Evolutionary conservation across 2,329 filamentous ascomycete genomes (phyloP).

Genomic region (Cladorrhinum sp.): DNA sequence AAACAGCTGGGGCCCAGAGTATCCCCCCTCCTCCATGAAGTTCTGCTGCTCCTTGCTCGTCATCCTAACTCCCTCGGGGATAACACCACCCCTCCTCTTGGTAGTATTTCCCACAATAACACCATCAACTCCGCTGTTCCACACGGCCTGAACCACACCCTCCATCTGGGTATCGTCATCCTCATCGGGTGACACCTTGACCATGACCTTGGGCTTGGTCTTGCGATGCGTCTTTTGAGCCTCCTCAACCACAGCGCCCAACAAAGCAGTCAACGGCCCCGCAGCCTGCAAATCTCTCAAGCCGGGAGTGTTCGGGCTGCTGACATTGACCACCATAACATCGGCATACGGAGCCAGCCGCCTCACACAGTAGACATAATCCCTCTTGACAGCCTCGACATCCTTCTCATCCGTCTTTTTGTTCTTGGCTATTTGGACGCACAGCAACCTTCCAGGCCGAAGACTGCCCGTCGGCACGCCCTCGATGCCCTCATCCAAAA

Average conservation of each 20-base stretch:
- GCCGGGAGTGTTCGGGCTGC: constrained; percentile 92
- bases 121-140: constrained; percentile 82
- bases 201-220: constrained; percentile 81
- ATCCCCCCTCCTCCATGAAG: constrained; percentile 77
- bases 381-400: constrained; percentile 73
- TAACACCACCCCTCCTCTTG: constrained; percentile 69
- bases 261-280: constrained; percentile 75
- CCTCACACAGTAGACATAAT: constrained; percentile 87
- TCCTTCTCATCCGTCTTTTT: constrained; percentile 85
- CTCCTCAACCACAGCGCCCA: constrained; percentile 78
- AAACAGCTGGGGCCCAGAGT: constrained; percentile 88
- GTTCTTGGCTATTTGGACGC: constrained; percentile 96
- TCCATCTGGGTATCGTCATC: constrained; percentile 79
- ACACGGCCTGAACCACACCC: constrained; percentile 84
- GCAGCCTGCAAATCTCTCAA: constrained; percentile 81
- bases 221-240: constrained; percentile 67
- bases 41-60: constrained; percentile 63
- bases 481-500: constrained; percentile 72
- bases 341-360: constrained; percentile 85
- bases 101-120: constrained; percentile 98
- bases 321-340: constrained; percentile 96
- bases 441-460: constrained; percentile 69
- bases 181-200: constrained; percentile 96
- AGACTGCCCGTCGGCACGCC: constrained; percentile 79
- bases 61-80: constrained; percentile 65